Evolutionary conservation across 495 filamentous ascomycete genomes (phyloP), one percentile per base, ranked within the genome.

Genomic region (Bacidia gigantensis): DNA sequence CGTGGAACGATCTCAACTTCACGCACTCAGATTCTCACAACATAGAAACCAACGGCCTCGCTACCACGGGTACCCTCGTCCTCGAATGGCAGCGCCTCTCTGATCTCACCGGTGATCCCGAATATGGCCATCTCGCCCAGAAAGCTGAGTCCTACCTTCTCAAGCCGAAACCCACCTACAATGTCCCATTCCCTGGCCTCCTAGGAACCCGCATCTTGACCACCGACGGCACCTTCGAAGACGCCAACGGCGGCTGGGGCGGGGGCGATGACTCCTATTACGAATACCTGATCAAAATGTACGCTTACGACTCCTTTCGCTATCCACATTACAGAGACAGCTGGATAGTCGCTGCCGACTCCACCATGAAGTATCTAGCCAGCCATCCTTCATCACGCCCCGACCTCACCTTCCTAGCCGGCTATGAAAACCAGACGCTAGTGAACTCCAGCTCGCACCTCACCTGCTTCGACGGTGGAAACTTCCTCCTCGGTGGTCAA

Each of bases 251-350:
- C 41, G 81, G 84, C 21, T 95, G 89, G 89, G 76, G 79, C 54
- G 87, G 84, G 45, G 83, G 86, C 10, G 77, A 75, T 42, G 89
- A 95, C 65, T 84, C 79, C 22, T 92, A 81, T 69, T 95, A 94
- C 65, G 88, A 95, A 68, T 95, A 95, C 57, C 75, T 94, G 22
- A 83, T 95, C 64, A 95, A 95, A 72, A 90, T 92, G 86, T 93
- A 82, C 58, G 66, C 93, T 55, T 94, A 94, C 62, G 82, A 89
- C 61, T 73, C 82, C 11, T 50, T 65, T 29, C 76, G 79, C 9
- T 93, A 83, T 56, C 66, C 50, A 10, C 26, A 61, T 1, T 87
- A 88, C 67, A 74, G 70, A 52, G 81, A 87, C 56, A 76, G 81
- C 52, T 95, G 89, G 88, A 70, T 86, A 21, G 62, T 69, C 2